Percentiles rank a stretch among this genome's conserved stretches.
Conservation (phyloP, 1,284 basidiomycete genomes). For the Moesziomyces globuligerus region DNA sequence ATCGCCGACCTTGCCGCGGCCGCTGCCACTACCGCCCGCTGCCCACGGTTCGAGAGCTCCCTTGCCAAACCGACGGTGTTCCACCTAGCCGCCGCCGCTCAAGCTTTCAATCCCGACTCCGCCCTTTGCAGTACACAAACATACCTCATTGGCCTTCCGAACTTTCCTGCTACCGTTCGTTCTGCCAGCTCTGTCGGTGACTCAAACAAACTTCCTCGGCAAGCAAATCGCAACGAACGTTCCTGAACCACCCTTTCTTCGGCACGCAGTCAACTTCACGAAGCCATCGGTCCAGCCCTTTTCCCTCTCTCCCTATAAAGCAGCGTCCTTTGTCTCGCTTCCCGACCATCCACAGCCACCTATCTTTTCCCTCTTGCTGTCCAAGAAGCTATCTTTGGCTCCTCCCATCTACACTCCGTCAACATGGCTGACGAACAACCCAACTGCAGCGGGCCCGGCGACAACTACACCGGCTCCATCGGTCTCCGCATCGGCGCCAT, state of each 20-base stretch:
- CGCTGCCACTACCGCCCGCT: background rate
- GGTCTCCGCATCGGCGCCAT: slow-evolving; percentile 76
- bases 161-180: background rate
- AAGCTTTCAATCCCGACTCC: no score
- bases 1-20: slow-evolving; percentile 3
- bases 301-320: background rate
- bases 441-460: slow-evolving; percentile 38
- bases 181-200: background rate
- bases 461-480: slow-evolving; percentile 31
- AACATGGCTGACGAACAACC: slow-evolving; percentile 31
- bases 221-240: slow-evolving; percentile 2
- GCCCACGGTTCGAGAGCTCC: slow-evolving; percentile 1
- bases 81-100: no score
- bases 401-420: background rate
- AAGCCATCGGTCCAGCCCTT: no score
- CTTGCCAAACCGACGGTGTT: no score
- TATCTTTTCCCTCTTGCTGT: background rate
- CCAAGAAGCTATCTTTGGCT: no score
- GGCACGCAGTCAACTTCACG: background rate
- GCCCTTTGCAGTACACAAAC: no score
- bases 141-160: no score
- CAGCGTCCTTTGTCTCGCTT: no score
- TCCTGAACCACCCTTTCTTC: slow-evolving; percentile 5
- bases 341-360: no score
- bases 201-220: no score